A percentile compares a stretch with the other conserved stretches of the same genome.
These are phyloP conservation scores for Cryphonectria nitschkei DNA, from an alignment of 2,329 filamentous ascomycete species.

Conservation along the genomic window DNA sequence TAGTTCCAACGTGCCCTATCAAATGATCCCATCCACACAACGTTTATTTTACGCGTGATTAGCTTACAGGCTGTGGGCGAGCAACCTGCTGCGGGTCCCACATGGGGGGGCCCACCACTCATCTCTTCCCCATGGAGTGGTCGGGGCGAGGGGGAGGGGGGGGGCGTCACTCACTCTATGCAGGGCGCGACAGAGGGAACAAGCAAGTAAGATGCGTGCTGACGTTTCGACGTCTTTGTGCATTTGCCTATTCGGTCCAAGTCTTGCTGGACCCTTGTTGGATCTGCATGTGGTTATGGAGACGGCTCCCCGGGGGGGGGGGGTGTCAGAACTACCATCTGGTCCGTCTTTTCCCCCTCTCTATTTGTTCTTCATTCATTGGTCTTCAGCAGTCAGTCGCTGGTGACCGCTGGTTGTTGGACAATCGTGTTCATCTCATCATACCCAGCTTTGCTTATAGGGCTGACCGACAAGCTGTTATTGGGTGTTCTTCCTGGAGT, in stretches of 20 bases:
- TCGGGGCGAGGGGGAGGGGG: too few relatives aligned
- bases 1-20: not conserved
- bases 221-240: constrained; percentile 3
- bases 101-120: too few relatives aligned
- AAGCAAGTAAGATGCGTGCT: not conserved
- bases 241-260: constrained; percentile 2
- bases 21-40: not conserved
- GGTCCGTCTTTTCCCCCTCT: not conserved
- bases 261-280: not conserved
- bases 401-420: not conserved
- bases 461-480: not conserved
- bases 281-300: not conserved
- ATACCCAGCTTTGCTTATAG: not conserved
- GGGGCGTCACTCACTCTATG: not conserved
- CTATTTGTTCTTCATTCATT: not conserved
- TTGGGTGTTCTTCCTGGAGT: not conserved
- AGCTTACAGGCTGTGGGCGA: not conserved
- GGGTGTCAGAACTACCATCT: not conserved
- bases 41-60: not conserved
- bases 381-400: not conserved
- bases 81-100: not conserved
- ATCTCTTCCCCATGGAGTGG: too few relatives aligned
- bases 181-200: not conserved
- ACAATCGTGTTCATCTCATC: not conserved
- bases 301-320: not conserved